Percentiles rank a stretch among this genome's conserved stretches.
Evolutionary conservation across 2,329 filamentous ascomycete species (phyloP).

Genomic region (Cadophora malorum): DNA sequence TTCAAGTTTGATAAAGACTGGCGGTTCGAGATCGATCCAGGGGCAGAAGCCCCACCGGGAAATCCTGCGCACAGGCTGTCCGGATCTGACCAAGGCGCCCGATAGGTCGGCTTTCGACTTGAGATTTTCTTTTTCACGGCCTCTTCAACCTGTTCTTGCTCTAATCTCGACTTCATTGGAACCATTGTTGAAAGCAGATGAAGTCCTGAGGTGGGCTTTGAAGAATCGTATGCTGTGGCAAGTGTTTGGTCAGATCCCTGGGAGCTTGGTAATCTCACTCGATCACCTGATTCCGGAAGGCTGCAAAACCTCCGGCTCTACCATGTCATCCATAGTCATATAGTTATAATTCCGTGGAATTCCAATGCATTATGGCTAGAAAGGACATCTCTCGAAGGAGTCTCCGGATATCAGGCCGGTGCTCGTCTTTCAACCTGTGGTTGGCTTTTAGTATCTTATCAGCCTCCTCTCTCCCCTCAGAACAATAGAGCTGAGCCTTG

Average conservation of each 20-base stretch:
- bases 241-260: background rate
- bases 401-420: background rate
- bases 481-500: too few relatives aligned
- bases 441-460: too few relatives aligned
- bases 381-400: too few relatives aligned
- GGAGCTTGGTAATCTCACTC: constrained; percentile 9
- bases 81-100: background rate
- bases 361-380: too few relatives aligned
- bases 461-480: too few relatives aligned
- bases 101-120: background rate
- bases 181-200: background rate
- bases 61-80: background rate
- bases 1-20: constrained; percentile 4
- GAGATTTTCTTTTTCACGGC: background rate
- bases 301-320: too few relatives aligned
- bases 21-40: background rate
- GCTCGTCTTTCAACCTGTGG: background rate
- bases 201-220: background rate
- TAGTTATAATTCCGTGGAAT: too few relatives aligned
- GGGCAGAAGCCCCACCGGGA: background rate
- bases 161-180: background rate
- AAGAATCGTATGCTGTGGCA: constrained; percentile 5
- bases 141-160: background rate
- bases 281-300: background rate
- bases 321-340: too few relatives aligned